Evolutionary conservation across 1,284 basidiomycete species (phyloP).

Genomic region (Peniophora sp.): DNA sequence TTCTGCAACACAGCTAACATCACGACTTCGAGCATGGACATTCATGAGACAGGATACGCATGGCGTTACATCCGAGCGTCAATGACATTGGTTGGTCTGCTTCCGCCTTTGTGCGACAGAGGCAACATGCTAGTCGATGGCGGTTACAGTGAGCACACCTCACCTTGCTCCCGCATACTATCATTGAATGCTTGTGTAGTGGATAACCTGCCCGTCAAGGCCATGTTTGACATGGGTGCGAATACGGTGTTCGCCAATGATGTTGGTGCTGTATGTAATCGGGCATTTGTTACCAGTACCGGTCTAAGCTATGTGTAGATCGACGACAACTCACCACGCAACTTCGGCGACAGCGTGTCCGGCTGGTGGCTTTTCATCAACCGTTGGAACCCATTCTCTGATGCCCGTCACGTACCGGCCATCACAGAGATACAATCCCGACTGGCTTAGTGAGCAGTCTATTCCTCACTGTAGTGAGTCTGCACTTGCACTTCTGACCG

Average conservation of each 20-base stretch:
- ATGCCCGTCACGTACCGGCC: slow-evolving; percentile 73
- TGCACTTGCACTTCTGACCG: background rate
- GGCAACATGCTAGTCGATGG: slow-evolving; percentile 94
- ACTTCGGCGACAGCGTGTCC: slow-evolving; percentile 92
- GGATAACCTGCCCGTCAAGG: slow-evolving; percentile 87
- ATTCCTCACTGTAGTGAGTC: background rate
- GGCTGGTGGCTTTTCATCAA: slow-evolving; percentile 97
- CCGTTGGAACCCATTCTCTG: slow-evolving; percentile 88
- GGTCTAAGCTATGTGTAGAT: slow-evolving; percentile 34
- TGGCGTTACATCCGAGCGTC: slow-evolving; percentile 92
- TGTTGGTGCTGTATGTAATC: slow-evolving; percentile 73
- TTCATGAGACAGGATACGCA: slow-evolving; percentile 94
- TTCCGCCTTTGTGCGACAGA: slow-evolving; percentile 93
- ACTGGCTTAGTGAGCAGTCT: slow-evolving; percentile 77
- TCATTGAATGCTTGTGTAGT: slow-evolving; percentile 34
- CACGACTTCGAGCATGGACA: slow-evolving; percentile 93
- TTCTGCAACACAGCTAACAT: slow-evolving; percentile 99
- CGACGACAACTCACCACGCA: slow-evolving; percentile 92
- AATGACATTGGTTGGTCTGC: slow-evolving; percentile 93
- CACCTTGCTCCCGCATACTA: slow-evolving; percentile 2
- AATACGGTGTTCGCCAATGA: slow-evolving; percentile 93
- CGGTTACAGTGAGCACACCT: slow-evolving; percentile 73
- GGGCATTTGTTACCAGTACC: background rate
- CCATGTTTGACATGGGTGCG: slow-evolving; percentile 91
- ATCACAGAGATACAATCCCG: slow-evolving; percentile 97